Base-by-base conservation (phyloP, 2,329 filamentous ascomycete species). In the Davidsoniella eucalypti region DNA sequence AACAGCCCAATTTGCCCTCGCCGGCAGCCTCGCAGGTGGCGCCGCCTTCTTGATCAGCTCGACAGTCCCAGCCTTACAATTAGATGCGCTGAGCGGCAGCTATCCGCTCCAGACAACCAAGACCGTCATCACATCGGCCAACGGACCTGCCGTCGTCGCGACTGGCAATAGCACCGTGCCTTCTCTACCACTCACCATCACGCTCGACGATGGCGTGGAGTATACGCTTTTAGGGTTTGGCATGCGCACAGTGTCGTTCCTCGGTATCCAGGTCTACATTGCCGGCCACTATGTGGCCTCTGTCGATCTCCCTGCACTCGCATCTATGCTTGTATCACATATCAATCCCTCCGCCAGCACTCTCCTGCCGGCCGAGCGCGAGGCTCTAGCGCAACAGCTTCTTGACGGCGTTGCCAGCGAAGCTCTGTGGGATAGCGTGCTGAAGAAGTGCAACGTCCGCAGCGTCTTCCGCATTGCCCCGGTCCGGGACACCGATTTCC, bases 401-500 rank as follows among this genome's bases (percentile, higher is more conserved):
- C 71, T 87, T 17, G 83, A 94, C 60, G 72, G 82, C 0, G 68
- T 69, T 26, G 69, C 75, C 56, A 80, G 85, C 55, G 82, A 84
- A 56, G 70, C 76, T 56, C 75, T 85, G 33, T 95, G 88, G 87
- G 72, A 79, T 41, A 67, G 73, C 12, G 69, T 94, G 2, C 66
- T 96, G 23, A 69, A 70, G 52, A 69, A 80, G 0, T 71, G 76
- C 2, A 73, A 78, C 0, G 76, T 90, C n/a, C 71, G 87, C 50
- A 90, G 80, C 23, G 76, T 81, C 0, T 80, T 94, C 66, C 76
- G 90, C 43, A 82, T 98, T 55, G 80, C 90, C 2, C 92, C 92
- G 0, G 87, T 87, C n/a, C 75, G 87, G 37, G 87, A 93, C 64
- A 98, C 92, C 16, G 88, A 96, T 64, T 96, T 95, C 65, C 78